These are phyloP conservation scores for Arthrobotrys sinensis DNA, from an alignment of 2,329 filamentous ascomycete genomes.

Conservation along the genomic window DNA sequence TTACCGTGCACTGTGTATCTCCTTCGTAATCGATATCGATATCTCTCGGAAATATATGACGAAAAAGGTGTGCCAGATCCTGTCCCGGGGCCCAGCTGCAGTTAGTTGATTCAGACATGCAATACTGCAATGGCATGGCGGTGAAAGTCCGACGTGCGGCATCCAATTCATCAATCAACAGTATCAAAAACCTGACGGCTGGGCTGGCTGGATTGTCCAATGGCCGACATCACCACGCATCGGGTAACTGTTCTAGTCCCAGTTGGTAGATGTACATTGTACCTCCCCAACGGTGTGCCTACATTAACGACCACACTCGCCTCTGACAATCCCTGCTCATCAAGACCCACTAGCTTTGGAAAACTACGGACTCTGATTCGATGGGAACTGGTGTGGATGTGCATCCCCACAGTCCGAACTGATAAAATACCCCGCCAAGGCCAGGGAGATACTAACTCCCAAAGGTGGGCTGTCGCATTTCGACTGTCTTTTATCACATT, in stretches of 20 bases:
- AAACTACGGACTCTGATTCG: too few relatives aligned
- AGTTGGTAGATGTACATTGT: background rate
- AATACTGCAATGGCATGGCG: too few relatives aligned
- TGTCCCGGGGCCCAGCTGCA: background rate
- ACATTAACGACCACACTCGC: slow-evolving; percentile 50
- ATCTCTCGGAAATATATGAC: slow-evolving; percentile 1
- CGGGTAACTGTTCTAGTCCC: background rate
- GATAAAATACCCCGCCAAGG: slow-evolving; percentile 48
- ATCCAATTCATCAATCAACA: background rate
- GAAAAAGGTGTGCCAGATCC: background rate
- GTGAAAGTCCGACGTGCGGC: background rate
- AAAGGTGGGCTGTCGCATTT: background rate
- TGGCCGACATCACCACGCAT: slow-evolving; percentile 34
- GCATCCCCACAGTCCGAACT: slow-evolving; percentile 36
- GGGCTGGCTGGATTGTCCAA: background rate
- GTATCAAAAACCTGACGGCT: slow-evolving; percentile 15
- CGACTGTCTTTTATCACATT: background rate
- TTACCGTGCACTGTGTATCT: too few relatives aligned
- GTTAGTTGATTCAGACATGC: too few relatives aligned
- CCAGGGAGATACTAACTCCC: background rate
- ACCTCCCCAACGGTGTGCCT: slow-evolving; percentile 37
- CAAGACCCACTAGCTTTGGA: too few relatives aligned
- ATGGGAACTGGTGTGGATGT: background rate
- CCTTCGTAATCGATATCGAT: too few relatives aligned
- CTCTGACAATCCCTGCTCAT: slow-evolving; percentile 43